Evolutionary conservation across 768 basidiomycete genomes (phyloP), one percentile per base, ranked within the genome.

Genomic region (Infundibulicybe gibba): DNA sequence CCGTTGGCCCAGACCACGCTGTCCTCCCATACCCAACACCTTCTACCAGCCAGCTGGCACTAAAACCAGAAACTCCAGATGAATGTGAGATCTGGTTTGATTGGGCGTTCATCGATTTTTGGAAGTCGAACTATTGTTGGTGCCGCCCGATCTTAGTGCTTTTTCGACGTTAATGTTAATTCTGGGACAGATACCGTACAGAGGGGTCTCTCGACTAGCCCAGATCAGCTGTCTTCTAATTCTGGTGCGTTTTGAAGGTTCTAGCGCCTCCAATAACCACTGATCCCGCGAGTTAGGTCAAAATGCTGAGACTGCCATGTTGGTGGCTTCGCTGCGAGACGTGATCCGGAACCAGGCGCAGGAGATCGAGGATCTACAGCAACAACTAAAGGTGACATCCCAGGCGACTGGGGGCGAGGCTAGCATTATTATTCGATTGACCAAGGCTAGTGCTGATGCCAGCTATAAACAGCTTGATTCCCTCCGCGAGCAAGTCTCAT

Each of bases 21-120:
- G 91, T 95, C 16, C 67, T 85, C 14, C 57, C 77, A 6, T 77
- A 75, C 50, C 76, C 81, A 20, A 57, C 63, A 13, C 56, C 68
- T 15, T 52, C 68, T 21, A 59, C 67, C 42, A 63, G 57, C 38
- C 68, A 62, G 35, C 54, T 58, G 19, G 66, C 49, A 3, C 53
- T 67, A 13, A 76, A 73, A 51, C 54, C 62, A 9, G 69, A 71
- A 41, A 56, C 55, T 32, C 68, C 71, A 43, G 81, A 81, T 51
- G 87, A 90, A 57, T 89, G 82, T 20, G 92, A 94, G 65, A 76
- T 97, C 33, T 98, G 97, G 97, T 90, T 98, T 60, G 94, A 98
- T 63, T 98, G 94, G 92, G 80, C 86, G 0, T 98, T 98, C 66
- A 83, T 97, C 5, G 97, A 99, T 65, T 99, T 97, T 64, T 94